Evolutionary conservation across 2,329 filamentous ascomycete genomes (phyloP), one percentile per base, ranked within the genome.

Genomic region (Ophiocordyceps polyrhachis-furcata): DNA sequence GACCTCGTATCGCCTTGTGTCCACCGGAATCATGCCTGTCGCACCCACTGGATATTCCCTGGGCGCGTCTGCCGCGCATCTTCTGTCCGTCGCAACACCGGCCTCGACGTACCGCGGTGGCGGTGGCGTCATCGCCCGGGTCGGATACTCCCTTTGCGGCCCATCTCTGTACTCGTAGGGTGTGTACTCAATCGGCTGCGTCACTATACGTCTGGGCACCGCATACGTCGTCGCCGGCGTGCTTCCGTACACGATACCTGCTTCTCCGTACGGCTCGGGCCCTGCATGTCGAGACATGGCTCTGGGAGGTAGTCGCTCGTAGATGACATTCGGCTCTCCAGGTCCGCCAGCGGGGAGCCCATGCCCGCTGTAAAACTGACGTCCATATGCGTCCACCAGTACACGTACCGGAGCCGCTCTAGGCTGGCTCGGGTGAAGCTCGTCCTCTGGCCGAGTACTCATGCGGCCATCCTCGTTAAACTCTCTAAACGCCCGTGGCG

Each of bases 361-460:
- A 23, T 75, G 73, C 52, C 79, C 74, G 25, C 25, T 7, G 48
- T 71, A 59, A 62, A 88, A 95, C 57, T 85, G 78, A 57, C 84
- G 83, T 38, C 87, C 87, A 60, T 79, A 84, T 49, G 83, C 77
- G 61, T 95, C 88, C 45, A 93, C 69, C 31, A 93, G 70, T 49
- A 94, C 81, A 49, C 80, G 76, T 45, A 79, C 67, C 41, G 73
- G 65, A 17, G 73, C 70, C 7, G 73, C 68, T 43, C 67, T 59
- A 53, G 67, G 67, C 42, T 67, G 67, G 2, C 63, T 63, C 63
- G 74, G 69, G n/a, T 67, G 64, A 29, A 70, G 64, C 50, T 71
- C 69, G 42, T 57, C 57, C 45, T 70, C 65, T 20, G 71, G 66
- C 38, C 69, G 69, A 29, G 67, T 58, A 53, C 67, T 69, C 55